Evolutionary conservation across 2,329 filamentous ascomycete genomes (phyloP), one percentile per base, ranked within the genome.

Genomic region (Fusarium concolor): DNA sequence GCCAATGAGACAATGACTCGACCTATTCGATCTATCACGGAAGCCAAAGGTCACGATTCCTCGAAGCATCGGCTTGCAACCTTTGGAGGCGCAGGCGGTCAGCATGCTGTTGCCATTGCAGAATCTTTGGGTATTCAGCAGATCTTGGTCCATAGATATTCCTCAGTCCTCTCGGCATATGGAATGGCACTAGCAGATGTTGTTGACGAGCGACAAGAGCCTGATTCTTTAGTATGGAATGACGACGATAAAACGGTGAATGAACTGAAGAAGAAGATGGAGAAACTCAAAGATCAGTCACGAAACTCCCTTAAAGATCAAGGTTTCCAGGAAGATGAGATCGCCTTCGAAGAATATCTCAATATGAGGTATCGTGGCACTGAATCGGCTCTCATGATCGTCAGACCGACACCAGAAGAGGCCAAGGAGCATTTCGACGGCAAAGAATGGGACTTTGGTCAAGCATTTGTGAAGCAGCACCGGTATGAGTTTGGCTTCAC

Each of bases 401-500:
- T 96, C 67, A 93, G 91, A 77, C 93, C 94, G 0, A 85, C 79
- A 4, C 80, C 85, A 37, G 86, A 89, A 50, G 89, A 92, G 57
- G 84, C 84, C 0, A 80, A 87, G 61, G 84, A 85, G 38, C 81
- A 85, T 15, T 91, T 86, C 67, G 82, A 78, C 24, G 89, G 88
- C 9, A 87, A 92, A 24, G 86, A 90, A 10, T 96, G 92, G 92
- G 91, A 90, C 2, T 97, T 94, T 79, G 93, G 90, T 4, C 87
- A 90, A 68, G 94, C 93, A 0, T 97, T 98, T 74, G 84, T 96
- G 31, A 89, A 89, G 71, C 93, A 97, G 71, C 94, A 97, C 75
- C 90, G 93, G 52, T 94, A 96, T 75, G 94, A 97, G 75, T 97
- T 97, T 75, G 94, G 94, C 1, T 97, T 97, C 75, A 96, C 92